Base-by-base conservation (phyloP, 805 yeast genomes). In the Starmerella sp. region DNA sequence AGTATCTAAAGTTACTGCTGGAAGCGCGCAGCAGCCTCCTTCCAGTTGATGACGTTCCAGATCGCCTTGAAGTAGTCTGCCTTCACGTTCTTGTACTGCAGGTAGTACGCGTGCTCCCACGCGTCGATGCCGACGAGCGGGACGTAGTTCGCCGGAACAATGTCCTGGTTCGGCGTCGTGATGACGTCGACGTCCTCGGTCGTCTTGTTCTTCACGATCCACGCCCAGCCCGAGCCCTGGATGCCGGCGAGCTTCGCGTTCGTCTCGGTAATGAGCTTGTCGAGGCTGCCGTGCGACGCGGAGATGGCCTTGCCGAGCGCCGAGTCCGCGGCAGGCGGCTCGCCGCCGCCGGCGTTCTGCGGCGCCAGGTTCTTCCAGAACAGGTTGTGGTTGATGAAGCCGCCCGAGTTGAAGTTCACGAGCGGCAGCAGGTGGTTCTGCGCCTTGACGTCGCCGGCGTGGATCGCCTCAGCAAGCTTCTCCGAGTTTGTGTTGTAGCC, bases 181-280 rank as follows among this genome's bases (percentile, higher is more conserved):
- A 86, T 83, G 54, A 88, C 84, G 61, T 86, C 95, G 63, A 88
- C 69, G 49, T 83, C 79, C 63, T 85, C 86, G 63, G 65, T 67
- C 58, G 77, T 82, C 67, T 79, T 76, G 77, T 87, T 84, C 78
- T 84, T 85, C 64, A 82, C 95, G 60, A 88, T 75, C 76, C 90
- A 88, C 35, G 93, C 93, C 96, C 96, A 88, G 47, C 96, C 96
- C 6, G 95, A 84, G 68, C 96, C 96, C 73, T 88, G 96, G 64
- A 88, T 78, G 55, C 93, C 93, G 38, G 95, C 95, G 65, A 88
- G 73, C 67, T 81, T 79, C 52, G 78, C 63, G 71, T 87, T 88
- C 62, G 90, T 79, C 57, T 77, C 65, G 42, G 71, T 64, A 57
- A 82, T 80, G 70, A 89, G 75, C 54, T 75, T 76, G 63, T 89